phyloP scores from a whole-genome alignment of 768 basidiomycete genomes.

The Boletus eberwhitei region DNA sequence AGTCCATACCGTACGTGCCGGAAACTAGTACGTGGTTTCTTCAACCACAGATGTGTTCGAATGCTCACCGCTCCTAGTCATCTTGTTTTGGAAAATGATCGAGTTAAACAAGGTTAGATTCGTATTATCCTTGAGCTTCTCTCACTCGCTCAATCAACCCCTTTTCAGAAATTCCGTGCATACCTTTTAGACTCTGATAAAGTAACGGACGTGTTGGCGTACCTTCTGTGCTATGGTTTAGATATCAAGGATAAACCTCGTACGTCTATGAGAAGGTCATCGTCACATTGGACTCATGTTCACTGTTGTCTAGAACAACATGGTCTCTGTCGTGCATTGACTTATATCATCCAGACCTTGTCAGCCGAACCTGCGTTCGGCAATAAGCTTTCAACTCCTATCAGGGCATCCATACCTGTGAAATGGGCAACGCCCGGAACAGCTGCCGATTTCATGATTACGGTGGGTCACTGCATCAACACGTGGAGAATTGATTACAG shows the following conservation, averaged over 20 bases:
- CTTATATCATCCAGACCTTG: slow-evolving; percentile 88
- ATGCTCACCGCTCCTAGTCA: slow-evolving; percentile 44
- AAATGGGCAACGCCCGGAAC: slow-evolving; percentile 76
- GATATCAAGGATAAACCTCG: slow-evolving; percentile 94
- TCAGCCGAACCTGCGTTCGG: slow-evolving; percentile 84
- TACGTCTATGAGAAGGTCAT: slow-evolving; percentile 36
- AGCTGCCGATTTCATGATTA: slow-evolving; percentile 83
- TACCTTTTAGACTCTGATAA: slow-evolving; percentile 79
- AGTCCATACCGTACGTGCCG: slow-evolving; percentile 74
- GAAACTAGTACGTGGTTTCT: slow-evolving; percentile 65
- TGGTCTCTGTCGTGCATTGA: slow-evolving; percentile 82
- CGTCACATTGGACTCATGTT: slow-evolving; percentile 4
- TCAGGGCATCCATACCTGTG: slow-evolving; percentile 63
- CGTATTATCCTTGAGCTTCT: not conserved
- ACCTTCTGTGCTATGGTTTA: slow-evolving; percentile 75
- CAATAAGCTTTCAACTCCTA: slow-evolving; percentile 56
- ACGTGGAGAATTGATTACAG: slow-evolving; percentile 2
- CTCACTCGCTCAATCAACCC: slow-evolving; percentile 3
- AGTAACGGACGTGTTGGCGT: slow-evolving; percentile 71
- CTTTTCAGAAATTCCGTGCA: slow-evolving; percentile 82
- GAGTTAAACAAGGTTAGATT: slow-evolving; percentile 83
- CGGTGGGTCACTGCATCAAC: slow-evolving; percentile 46
- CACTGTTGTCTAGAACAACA: slow-evolving; percentile 67
- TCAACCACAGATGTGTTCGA: not conserved
- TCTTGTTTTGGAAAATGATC: slow-evolving; percentile 87